Evolutionary conservation across 208 protist genomes (phyloP).

Genomic region (Histomonas meleagridis): DNA sequence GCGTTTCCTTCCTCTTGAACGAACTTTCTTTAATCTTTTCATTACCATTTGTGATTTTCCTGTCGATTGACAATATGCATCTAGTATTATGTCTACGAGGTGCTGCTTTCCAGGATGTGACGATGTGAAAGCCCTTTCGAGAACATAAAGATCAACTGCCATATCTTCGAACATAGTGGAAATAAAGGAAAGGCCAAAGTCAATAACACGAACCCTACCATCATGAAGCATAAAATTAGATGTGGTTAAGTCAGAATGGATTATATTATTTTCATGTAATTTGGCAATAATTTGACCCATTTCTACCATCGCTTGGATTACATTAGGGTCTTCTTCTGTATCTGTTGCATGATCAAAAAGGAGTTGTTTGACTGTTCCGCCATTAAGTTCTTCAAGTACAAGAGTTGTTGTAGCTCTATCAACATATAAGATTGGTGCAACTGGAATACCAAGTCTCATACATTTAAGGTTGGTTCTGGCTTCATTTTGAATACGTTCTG

Average conservation of each 20-base stretch:
- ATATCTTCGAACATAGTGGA: constrained; percentile 75
- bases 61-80: background rate
- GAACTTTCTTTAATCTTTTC: constrained; percentile 39
- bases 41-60: background rate
- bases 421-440: background rate
- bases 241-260: constrained; percentile 45
- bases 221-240: constrained; percentile 45
- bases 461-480: background rate
- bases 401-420: background rate
- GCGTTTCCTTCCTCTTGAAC: constrained; percentile 40
- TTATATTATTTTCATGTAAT: constrained; percentile 39
- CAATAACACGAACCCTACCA: constrained; percentile 56
- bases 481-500: background rate
- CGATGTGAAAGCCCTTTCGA: constrained; percentile 78
- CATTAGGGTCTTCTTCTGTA: background rate
- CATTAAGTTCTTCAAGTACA: background rate
- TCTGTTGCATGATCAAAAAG: background rate
- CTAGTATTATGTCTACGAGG: constrained; percentile 19
- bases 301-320: constrained; percentile 29
- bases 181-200: constrained; percentile 82
- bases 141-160: constrained; percentile 90
- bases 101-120: constrained; percentile 68
- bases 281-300: constrained; percentile 67
- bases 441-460: background rate
- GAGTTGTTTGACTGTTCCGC: background rate